Base-by-base conservation (phyloP, 768 basidiomycete genomes). In the Rhizopogon vinicolor region DNA sequence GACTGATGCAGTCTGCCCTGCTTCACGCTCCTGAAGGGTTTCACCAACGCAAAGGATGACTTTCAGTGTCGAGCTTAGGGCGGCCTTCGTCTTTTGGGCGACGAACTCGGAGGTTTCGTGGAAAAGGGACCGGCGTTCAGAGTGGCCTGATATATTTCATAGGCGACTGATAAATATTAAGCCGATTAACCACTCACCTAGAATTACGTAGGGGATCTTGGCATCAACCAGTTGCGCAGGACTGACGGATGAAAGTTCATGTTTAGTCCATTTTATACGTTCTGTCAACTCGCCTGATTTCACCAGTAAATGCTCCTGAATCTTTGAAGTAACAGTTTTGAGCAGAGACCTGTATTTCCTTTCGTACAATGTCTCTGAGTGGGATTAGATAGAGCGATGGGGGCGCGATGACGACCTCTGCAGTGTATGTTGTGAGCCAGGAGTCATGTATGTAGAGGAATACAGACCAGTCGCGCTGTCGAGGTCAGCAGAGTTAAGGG, bases 31-130 rank as follows among this genome's bases (percentile, higher is more conserved):
- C 58, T 83, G 74, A 58, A 98, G 86, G 43, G 91, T 93, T 75
- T 99, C 97, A 22, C 97, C 97, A 57, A 97, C 86, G 76, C 97
- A 98, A 60, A 96, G 87, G 67, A 99, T 97, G 59, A 98, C 91
- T 55, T 81, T 85, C 59, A 98, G 79, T 1, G 81, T 81, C 1
- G 79, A 76, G 53, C 84, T 82, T 59, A 98, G 72, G 18, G 95
- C 91, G 2, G 89, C 88, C 62, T 84, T 82, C 61, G 91, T 91
- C 79, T 98, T 98, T 60, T 80, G 75, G 10, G 92, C 95, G 58
- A 98, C 86, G 44, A 87, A 60, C 53, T 83, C 85, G 54, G 90
- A 91, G 29, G 86, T 81, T 72, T 99, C 97, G 66, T 86, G 81
- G 81, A 98, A 99, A 60, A 94, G 70, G 7, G 91, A 87, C 58